These are phyloP conservation scores for Ustilago curta DNA, from an alignment of 1,284 basidiomycete species.

Conservation along the genomic window DNA sequence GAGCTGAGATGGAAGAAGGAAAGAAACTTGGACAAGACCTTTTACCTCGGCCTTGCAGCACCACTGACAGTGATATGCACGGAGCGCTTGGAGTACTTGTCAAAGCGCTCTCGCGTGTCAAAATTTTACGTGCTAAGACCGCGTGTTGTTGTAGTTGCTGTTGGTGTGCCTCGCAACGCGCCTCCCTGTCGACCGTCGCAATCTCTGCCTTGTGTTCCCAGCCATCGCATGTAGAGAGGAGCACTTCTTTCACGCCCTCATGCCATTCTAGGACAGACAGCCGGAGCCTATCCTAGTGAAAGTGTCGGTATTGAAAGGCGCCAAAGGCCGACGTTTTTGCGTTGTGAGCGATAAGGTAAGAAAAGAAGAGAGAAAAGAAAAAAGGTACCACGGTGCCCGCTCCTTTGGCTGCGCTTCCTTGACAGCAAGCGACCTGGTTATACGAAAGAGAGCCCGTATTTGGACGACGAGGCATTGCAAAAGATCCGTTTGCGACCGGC, in stretches of 20 bases:
- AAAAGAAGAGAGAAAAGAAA: neutral
- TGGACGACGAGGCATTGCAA: constrained; percentile 15
- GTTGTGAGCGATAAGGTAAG: neutral
- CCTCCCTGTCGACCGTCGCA: neutral
- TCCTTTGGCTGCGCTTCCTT: constrained; percentile 18
- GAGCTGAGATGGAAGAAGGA: neutral
- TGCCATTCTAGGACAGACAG: neutral
- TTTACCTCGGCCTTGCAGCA: constrained; percentile 24
- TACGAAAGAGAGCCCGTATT: neutral
- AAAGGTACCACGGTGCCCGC: neutral
- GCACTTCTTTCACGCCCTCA: neutral
- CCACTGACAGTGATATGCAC: neutral
- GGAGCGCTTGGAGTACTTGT: neutral
- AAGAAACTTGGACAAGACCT: too few relatives aligned
- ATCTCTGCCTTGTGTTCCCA: too few relatives aligned
- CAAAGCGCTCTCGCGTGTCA: neutral
- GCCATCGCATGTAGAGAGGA: too few relatives aligned
- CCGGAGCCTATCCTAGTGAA: neutral
- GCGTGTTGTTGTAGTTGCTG: neutral
- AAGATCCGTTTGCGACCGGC: constrained; percentile 19
- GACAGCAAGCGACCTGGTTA: constrained; percentile 4
- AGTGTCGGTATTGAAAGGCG: constrained; percentile 2
- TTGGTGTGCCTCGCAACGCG: neutral
- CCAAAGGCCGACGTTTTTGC: neutral
- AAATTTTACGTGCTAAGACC: constrained; percentile 3